Conservation (phyloP, 345 rosid genomes). For the Eucalyptus albens region DNA sequence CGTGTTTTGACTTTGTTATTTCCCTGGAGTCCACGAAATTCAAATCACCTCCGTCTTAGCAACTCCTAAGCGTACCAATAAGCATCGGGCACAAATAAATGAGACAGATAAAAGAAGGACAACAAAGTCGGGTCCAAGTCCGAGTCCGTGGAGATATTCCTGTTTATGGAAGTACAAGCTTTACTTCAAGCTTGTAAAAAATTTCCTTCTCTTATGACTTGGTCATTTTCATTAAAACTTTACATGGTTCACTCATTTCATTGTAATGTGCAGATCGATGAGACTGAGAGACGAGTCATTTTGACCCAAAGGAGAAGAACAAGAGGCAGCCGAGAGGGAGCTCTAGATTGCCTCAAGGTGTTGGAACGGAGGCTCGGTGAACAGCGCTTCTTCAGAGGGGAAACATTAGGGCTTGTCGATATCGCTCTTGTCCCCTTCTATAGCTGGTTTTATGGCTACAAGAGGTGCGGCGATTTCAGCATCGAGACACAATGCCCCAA, state of each 20-base stretch:
- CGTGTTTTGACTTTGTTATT: no score
- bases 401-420: conserved; percentile 9
- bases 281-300: neutral
- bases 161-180: no score
- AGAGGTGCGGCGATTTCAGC: conserved; percentile 3
- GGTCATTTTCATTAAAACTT: neutral
- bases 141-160: no score
- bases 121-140: no score
- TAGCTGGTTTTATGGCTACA: conserved; percentile 6
- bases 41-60: no score
- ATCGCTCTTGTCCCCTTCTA: neutral
- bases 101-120: no score
- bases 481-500: conserved; percentile 8
- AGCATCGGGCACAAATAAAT: no score
- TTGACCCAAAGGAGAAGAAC: conserved; percentile 1
- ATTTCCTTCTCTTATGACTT: neutral
- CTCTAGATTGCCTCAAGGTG: conserved; percentile 4
- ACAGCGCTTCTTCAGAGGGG: conserved; percentile 12
- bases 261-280: neutral
- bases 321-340: conserved; percentile 7
- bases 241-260: neutral
- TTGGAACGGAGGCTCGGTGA: conserved; percentile 10
- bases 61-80: no score
- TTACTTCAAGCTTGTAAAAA: neutral
- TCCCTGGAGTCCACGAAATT: no score